Conservation (phyloP, 345 rosid genomes). For the Syzygium grande region DNA sequence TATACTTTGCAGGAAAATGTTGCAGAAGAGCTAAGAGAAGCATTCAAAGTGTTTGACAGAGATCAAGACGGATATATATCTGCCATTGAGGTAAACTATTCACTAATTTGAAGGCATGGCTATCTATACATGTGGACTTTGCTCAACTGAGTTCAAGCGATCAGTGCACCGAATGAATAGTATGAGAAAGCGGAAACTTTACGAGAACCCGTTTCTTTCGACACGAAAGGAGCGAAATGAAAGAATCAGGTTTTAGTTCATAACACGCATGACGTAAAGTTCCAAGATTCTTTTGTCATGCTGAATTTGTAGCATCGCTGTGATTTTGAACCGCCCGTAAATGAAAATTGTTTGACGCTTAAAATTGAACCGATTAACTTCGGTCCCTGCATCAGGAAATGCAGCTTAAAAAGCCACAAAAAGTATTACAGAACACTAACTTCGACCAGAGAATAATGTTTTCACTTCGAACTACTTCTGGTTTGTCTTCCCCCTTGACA, state of each 20-base stretch:
- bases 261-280: no score
- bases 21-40: conserved; percentile 51
- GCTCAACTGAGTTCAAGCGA: neutral
- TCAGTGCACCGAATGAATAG: neutral
- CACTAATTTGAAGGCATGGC: neutral
- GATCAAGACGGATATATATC: conserved; percentile 62
- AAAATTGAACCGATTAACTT: neutral
- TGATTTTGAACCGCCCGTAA: no score
- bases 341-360: neutral
- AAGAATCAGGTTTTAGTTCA: no score
- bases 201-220: no score
- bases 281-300: no score
- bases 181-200: neutral
- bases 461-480: neutral
- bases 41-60: conserved; percentile 57
- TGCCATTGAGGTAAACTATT: conserved; percentile 31
- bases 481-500: neutral
- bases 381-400: neutral
- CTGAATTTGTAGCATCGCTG: no score
- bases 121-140: neutral
- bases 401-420: neutral
- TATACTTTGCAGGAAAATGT: conserved; percentile 28
- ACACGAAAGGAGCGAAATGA: no score
- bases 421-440: neutral
- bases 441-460: neutral